Evolutionary conservation across 345 rosid species (phyloP), one percentile per base, ranked within the genome.

Genomic region (Physaria fendleri): DNA sequence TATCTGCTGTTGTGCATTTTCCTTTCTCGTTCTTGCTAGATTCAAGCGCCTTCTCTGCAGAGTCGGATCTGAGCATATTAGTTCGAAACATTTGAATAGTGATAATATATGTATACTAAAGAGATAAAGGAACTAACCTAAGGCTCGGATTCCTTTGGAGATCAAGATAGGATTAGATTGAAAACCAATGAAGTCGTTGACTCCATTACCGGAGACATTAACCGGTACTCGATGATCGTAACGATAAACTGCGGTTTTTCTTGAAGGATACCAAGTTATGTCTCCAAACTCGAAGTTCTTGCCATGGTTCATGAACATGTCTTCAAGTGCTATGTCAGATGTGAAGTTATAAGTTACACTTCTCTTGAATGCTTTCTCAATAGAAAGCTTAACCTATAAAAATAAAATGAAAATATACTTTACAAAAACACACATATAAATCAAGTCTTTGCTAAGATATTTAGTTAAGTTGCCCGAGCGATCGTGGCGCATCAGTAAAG

Each of bases 221-320:
- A 74, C 29, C 1, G 97, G 79, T 66, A 76, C 80, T 59, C 95
- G 78, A 59, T 20, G 21, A 43, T 92, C 96, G 49, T 82, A 81
- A 62, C 95, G 77, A 64, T 88, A 92, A 7, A 82, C 96, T 2
- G 93, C 93, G 0, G 77, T 81, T 7, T 54, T 69, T 55, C 59
- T 81, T 3, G 96, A 92, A 17, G 96, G 93, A 43, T 92, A 86
- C 98, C 98, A 88, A 3, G 87, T 75, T 24, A 88, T 81, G 50
- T 88, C 98, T 15, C 79, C 98, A 35, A 92, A 88, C 51, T 88
- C 96, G 42, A 74, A 69, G 33, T 69, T 66, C 68, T 64, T 82
- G 0, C 82, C 96, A 60, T 92, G 96, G 2, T 77, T 82, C 17
- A 79, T 52, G 42, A 78, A 77, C 2, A 41, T 17, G n/a, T 79